Evolutionary conservation across 83 land plant species (phyloP).

Genomic region (Diphasiastrum complanatum): DNA sequence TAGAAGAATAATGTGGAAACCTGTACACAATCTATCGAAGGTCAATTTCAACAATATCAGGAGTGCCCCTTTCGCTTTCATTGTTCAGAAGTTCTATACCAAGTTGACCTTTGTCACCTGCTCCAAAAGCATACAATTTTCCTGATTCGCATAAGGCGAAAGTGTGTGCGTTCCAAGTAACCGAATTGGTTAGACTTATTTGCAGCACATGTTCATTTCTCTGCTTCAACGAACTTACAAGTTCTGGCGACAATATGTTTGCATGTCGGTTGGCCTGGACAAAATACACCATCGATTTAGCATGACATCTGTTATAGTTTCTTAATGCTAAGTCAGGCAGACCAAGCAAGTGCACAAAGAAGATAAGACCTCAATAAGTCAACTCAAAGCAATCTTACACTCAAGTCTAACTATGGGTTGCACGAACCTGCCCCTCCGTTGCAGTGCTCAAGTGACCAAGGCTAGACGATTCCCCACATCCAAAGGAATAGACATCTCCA

Average conservation of each 20-base stretch:
- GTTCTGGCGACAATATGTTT: constrained; percentile 56
- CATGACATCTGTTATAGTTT: not conserved
- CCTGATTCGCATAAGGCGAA: constrained; percentile 82
- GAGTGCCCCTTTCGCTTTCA: constrained; percentile 60
- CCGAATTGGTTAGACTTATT: constrained; percentile 80
- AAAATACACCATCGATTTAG: not conserved
- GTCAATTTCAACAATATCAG: constrained; percentile 67
- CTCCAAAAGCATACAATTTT: constrained; percentile 80
- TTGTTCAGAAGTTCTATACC: constrained; percentile 51
- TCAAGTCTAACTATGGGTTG: no score
- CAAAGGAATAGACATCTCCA: constrained; percentile 85
- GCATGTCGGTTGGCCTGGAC: constrained; percentile 59
- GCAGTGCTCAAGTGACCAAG: constrained; percentile 49
- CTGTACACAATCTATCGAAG: no score
- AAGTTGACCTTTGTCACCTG: constrained; percentile 90
- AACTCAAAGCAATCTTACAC: no score
- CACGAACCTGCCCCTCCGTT: constrained; percentile 57
- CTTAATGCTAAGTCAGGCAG: no score
- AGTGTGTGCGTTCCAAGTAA: constrained; percentile 92
- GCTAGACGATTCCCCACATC: constrained; percentile 83
- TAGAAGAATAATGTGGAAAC: no score
- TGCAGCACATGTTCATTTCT: constrained; percentile 61
- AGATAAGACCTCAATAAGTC: no score
- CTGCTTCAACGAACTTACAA: constrained; percentile 61
- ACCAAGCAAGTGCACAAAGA: no score